Conservation (phyloP, 1,284 basidiomycete genomes). For the Cystobasidiaceae sp. region DNA sequence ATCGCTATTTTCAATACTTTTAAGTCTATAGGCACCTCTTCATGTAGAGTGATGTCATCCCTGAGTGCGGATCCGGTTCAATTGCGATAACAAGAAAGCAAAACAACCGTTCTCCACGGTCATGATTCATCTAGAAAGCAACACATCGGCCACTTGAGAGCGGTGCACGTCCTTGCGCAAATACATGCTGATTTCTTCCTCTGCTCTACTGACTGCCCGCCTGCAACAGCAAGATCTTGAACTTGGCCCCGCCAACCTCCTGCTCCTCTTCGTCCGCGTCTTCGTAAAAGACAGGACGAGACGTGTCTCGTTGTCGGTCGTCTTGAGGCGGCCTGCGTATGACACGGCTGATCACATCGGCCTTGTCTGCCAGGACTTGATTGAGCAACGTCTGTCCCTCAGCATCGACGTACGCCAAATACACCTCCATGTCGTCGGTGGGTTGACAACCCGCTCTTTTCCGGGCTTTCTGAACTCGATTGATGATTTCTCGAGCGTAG, state of each 20-base stretch:
- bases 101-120: too few relatives aligned
- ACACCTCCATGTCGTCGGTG: slow-evolving; percentile 88
- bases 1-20: too few relatives aligned
- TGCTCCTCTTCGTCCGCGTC: slow-evolving; percentile 32
- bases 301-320: slow-evolving; percentile 49
- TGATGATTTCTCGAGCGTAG: slow-evolving; percentile 82
- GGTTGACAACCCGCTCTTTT: slow-evolving; percentile 94
- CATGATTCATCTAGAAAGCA: too few relatives aligned
- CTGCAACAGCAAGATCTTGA: slow-evolving; percentile 32
- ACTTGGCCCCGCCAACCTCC: slow-evolving; percentile 32
- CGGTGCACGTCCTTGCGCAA: too few relatives aligned
- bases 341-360: slow-evolving; percentile 69
- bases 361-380: slow-evolving; percentile 64
- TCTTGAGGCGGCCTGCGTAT: slow-evolving; percentile 68
- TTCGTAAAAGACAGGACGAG: slow-evolving; percentile 20
- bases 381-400: slow-evolving; percentile 60
- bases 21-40: too few relatives aligned
- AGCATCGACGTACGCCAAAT: slow-evolving; percentile 54
- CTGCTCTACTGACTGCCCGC: slow-evolving; percentile 7
- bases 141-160: too few relatives aligned
- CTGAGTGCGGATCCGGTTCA: too few relatives aligned
- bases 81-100: too few relatives aligned
- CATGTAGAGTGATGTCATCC: too few relatives aligned
- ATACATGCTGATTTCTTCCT: too few relatives aligned
- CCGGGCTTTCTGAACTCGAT: slow-evolving; percentile 89